Evolutionary conservation across 768 basidiomycete species (phyloP), one percentile per base, ranked within the genome.

Genomic region (Lentinula aciculospora): DNA sequence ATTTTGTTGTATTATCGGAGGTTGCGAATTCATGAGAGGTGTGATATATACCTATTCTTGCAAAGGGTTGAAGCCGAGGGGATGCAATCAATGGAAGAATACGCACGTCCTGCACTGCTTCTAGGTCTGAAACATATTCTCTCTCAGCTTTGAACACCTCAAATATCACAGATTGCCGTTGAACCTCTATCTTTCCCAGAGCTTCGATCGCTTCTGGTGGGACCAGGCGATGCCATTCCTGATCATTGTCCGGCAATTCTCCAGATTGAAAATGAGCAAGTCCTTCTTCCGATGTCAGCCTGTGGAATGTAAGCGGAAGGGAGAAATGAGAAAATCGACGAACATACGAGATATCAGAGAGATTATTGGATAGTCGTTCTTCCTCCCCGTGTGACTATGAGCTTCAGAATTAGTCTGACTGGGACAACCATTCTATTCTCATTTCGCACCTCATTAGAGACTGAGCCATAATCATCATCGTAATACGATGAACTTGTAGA

Each of bases 121-220:
- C 78, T 49, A 99, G 71, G 71, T 98, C 96, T 29, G 80, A 69
- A 10, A 94, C 88, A 68, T 97, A 98, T 59, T 93, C 88, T 61
- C 85, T 80, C 72, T 99, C 97, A 0, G 88, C 85, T 69, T 92
- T 88, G 70, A 98, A 86, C 23, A 96, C 72, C 68, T 98, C 95
- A 63, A 94, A 95, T 5, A 99, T 79, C 37, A 85, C 83, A 25
- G 85, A 89, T 68, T 98, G 94, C 45, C 94, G 80, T 58, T 88
- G 83, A 21, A 94, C 85, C 68, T 97, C 94, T 50, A 81, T 69
- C 66, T 86, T 83, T 25, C 86, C 84, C 2, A 98, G 71, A 0
- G 84, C 81, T 28, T 87, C 84, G 15, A 80, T 75, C 0, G 93
- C 83, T 63, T 83, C 83, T n/a, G 73, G 64, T 1, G 92, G 86